Base-by-base conservation (phyloP, 2,329 filamentous ascomycete genomes). In the Aureobasidium uvarum region DNA sequence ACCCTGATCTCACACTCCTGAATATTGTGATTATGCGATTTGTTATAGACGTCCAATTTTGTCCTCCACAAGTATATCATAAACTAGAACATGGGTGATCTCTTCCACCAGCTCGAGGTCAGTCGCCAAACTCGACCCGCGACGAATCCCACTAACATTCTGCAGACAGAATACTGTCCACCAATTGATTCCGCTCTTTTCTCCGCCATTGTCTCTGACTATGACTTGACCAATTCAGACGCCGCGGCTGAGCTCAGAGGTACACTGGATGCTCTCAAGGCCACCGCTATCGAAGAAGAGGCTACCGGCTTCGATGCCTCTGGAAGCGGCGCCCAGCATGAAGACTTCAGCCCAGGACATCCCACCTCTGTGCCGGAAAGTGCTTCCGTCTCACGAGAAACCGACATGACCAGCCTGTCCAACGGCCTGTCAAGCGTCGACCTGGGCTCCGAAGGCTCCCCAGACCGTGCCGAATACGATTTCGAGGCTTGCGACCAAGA, bases 171-270 rank as follows among this genome's bases (percentile, higher is more conserved):
- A 69, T 94, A 91, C 72, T 88, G 87, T 73, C 85, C 89, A 28
- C 84, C 88, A 20, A 77, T 97, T 46, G 93, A 97, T 70, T 85
- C 92, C 69, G 85, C 91, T 0, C 83, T 94, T 14, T 85, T 97
- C 66, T 83, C 89, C 63, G 88, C 91, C 4, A 90, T 97, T 58
- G 81, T 86, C 5, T 85, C 81, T 62, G 94, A 98, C 72, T 91
- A 86, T 75, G 84, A 92, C 70, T 78, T 93, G 20, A 74, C 77
- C 2, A 75, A 85, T 25, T 71, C 82, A 0, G 74, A 77, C 0
- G 79, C 87, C 48, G 79, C 87, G 38, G 72, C 82, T 2, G 77
- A 80, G 11, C 86, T 88, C 2, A 83, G 84, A 36, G 73, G 78
- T n/a, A 81, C 84, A 0, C 81, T 97, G 1, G 81, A 89, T n/a